Percentiles rank a stretch among this genome's conserved stretches.
Conservation (phyloP, 805 yeast genomes). For the Jamesozyma lodderae region DNA sequence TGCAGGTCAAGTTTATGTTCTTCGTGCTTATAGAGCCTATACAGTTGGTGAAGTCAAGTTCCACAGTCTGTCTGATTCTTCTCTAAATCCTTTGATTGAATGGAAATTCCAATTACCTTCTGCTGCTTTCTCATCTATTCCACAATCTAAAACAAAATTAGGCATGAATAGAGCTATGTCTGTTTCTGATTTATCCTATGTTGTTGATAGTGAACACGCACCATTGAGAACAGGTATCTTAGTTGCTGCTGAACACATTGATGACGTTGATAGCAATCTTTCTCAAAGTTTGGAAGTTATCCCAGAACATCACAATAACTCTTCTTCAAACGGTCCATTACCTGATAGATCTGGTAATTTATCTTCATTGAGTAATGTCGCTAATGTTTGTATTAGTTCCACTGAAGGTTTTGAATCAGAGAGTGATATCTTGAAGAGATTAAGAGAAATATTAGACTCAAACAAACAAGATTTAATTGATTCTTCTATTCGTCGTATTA, state of each 20-base stretch:
- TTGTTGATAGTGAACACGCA: constrained; percentile 58
- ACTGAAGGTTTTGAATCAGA: constrained; percentile 70
- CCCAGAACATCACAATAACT: constrained; percentile 36
- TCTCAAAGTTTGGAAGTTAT: constrained; percentile 64
- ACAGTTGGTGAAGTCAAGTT: constrained; percentile 70
- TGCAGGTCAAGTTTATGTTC: constrained; percentile 91
- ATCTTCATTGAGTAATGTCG: constrained; percentile 59
- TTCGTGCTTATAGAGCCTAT: constrained; percentile 96
- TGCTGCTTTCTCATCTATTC: constrained; percentile 68
- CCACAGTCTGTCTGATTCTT: constrained; percentile 27
- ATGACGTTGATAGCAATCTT: constrained; percentile 81
- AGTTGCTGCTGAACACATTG: constrained; percentile 72
- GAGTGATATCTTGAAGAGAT: constrained; percentile 52
- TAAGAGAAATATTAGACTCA: constrained; percentile 58
- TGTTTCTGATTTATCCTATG: constrained; percentile 82
- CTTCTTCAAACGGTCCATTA: constrained; percentile 36
- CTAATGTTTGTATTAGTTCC: constrained; percentile 67
- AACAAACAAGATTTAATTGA: constrained; percentile 59
- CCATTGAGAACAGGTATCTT: constrained; percentile 79
- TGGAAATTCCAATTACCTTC: constrained; percentile 87
- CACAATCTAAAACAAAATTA: constrained; percentile 38
- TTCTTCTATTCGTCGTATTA: constrained; percentile 80
- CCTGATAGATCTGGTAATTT: constrained; percentile 37
- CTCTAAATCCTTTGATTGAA: constrained; percentile 59
- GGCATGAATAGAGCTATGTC: constrained; percentile 81